Conservation (phyloP, 2,329 filamentous ascomycete species). For the Botrytis hyacinthi region DNA sequence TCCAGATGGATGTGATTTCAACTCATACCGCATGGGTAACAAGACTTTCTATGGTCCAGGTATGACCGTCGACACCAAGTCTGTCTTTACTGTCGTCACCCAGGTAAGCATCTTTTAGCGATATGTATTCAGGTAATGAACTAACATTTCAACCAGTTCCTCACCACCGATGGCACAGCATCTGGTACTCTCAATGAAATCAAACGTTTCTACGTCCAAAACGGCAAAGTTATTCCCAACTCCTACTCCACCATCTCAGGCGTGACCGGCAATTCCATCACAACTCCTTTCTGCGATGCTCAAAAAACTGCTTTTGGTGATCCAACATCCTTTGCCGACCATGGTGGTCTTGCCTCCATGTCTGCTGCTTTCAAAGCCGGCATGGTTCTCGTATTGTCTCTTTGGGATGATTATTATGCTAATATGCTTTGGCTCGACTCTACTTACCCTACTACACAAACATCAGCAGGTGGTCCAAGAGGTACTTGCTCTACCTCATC, state of each 20-base stretch:
- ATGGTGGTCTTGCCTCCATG: slow-evolving; percentile 58
- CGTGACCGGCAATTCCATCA: slow-evolving; percentile 52
- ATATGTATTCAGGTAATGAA: not conserved
- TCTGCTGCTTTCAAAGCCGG: slow-evolving; percentile 52
- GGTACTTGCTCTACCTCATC: slow-evolving; percentile 54
- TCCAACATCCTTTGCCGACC: slow-evolving; percentile 49
- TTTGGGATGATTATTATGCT: slow-evolving; percentile 56
- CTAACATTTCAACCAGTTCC: slow-evolving; percentile 9
- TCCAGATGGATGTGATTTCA: slow-evolving; percentile 62
- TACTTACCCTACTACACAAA: slow-evolving; percentile 54
- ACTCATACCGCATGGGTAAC: slow-evolving; percentile 58
- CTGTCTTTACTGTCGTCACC: slow-evolving; percentile 56
- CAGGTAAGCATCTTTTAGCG: slow-evolving; percentile 38
- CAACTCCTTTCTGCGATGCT: slow-evolving; percentile 52
- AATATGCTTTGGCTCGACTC: slow-evolving; percentile 77
- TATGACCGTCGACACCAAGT: slow-evolving; percentile 52
- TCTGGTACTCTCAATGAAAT: slow-evolving; percentile 53
- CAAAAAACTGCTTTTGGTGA: slow-evolving; percentile 58
- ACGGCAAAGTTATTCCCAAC: slow-evolving; percentile 53
- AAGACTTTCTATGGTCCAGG: slow-evolving; percentile 55
- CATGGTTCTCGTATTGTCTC: slow-evolving; percentile 63
- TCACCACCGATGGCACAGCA: slow-evolving; percentile 40
- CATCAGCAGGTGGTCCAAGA: slow-evolving; percentile 49
- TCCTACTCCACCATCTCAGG: slow-evolving; percentile 47
- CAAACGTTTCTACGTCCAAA: slow-evolving; percentile 56